These are phyloP conservation scores for Boletellus ananiceps DNA, from an alignment of 768 basidiomycete genomes.

Conservation along the genomic window DNA sequence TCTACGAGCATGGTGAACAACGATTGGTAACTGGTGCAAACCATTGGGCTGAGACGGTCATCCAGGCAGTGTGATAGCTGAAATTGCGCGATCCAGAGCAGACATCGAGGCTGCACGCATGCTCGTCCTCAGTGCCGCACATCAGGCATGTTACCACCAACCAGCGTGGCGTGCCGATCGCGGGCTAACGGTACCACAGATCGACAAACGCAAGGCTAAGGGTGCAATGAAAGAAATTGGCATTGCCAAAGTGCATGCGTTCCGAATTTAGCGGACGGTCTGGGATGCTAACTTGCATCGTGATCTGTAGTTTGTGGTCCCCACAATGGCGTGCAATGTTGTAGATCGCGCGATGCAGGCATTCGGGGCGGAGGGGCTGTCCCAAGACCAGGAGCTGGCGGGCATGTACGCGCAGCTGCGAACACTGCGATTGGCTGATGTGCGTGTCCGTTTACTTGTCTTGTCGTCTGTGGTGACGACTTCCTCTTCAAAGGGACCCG, in stretches of 20 bases:
- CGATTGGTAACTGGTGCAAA: neutral
- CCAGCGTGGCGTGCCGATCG: neutral
- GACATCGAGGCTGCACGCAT: conserved; percentile 88
- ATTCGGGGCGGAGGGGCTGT: conserved; percentile 94
- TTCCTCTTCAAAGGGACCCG: conserved; percentile 55
- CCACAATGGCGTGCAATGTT: conserved; percentile 81
- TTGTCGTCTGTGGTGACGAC: conserved; percentile 3
- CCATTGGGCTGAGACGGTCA: neutral
- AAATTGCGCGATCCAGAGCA: conserved; percentile 88
- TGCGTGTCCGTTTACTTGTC: conserved; percentile 33
- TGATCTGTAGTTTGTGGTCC: conserved; percentile 79
- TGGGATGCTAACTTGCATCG: neutral
- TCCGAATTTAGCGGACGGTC: neutral
- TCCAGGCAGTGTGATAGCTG: conserved; percentile 79
- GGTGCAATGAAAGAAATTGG: conserved; percentile 97
- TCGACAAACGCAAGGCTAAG: conserved; percentile 88
- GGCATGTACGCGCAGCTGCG: conserved; percentile 72
- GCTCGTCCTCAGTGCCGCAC: conserved; percentile 87
- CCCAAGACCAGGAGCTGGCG: conserved; percentile 84
- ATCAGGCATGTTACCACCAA: conserved; percentile 48
- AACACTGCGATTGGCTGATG: conserved; percentile 85
- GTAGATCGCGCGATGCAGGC: conserved; percentile 96
- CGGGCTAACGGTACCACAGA: conserved; percentile 41
- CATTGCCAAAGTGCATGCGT: conserved; percentile 75
- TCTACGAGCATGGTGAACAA: conserved; percentile 80